Percentiles rank a stretch among this genome's conserved stretches.
Evolutionary conservation across 192 early-diverging fungal species (phyloP).

Genomic region (Haplosporangium gracile): DNA sequence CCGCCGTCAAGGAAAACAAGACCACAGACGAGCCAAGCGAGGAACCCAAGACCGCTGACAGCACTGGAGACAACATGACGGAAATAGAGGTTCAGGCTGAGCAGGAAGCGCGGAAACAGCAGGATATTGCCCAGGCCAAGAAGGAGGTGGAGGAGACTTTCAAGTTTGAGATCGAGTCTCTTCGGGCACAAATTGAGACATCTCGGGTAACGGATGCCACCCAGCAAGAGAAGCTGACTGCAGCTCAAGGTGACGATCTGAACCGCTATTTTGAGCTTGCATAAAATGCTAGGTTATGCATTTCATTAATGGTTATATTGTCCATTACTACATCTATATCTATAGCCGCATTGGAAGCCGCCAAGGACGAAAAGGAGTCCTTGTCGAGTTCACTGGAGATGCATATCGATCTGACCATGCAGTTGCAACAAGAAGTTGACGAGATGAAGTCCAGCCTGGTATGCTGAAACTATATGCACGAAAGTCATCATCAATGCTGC

Average conservation of each 20-base stretch:
- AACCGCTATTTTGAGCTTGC: not conserved
- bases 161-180: slow-evolving; percentile 38
- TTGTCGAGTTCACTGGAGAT: slow-evolving; percentile 46
- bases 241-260: slow-evolving; percentile 44
- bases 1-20: not conserved
- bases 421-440: slow-evolving; percentile 48
- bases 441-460: slow-evolving; percentile 24
- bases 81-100: slow-evolving; percentile 10
- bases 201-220: not conserved
- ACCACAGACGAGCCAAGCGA: not conserved
- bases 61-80: not conserved
- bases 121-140: slow-evolving; percentile 38
- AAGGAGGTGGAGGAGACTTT: slow-evolving; percentile 38
- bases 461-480: not conserved
- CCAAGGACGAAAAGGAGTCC: slow-evolving; percentile 35
- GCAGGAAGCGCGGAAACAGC: slow-evolving; percentile 23
- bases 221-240: slow-evolving; percentile 41
- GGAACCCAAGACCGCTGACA: not conserved
- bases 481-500: too few species aligned
- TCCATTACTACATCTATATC: not conserved
- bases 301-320: not conserved
- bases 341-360: slow-evolving; percentile 29
- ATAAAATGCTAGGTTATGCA: not conserved
- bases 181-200: slow-evolving; percentile 17
- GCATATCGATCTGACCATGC: slow-evolving; percentile 42